Evolutionary conservation across 2,329 filamentous ascomycete species (phyloP).

Genomic region (Colletotrichum costaricense): DNA sequence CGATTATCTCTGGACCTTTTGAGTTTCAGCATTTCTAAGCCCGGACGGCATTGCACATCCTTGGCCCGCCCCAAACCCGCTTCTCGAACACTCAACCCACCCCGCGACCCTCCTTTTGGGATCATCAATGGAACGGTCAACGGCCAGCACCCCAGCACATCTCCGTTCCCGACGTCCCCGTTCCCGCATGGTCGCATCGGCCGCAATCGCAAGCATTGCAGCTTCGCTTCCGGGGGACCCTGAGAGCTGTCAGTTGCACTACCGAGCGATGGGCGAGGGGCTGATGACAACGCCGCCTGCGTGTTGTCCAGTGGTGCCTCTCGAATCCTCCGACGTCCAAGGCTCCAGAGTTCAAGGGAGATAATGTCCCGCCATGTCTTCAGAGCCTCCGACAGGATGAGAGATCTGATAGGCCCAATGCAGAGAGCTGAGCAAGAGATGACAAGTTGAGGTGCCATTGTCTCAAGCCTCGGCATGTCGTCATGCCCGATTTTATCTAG

Average conservation of each 20-base stretch:
- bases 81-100: not conserved
- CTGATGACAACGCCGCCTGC: not conserved
- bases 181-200: conserved; percentile 5
- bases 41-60: conserved; percentile 4
- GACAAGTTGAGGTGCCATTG: not conserved
- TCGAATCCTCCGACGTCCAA: no score
- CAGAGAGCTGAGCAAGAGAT: not conserved
- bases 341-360: not conserved
- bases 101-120: not conserved
- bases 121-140: conserved; percentile 2
- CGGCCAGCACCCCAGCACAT: not conserved
- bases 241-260: not conserved
- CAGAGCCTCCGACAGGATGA: not conserved
- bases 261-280: not conserved
- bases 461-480: conserved; percentile 33
- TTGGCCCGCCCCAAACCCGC: not conserved
- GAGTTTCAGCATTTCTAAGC: not conserved
- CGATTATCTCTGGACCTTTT: not conserved
- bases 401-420: not conserved
- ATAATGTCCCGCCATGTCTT: not conserved
- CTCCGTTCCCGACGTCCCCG: not conserved
- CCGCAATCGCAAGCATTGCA: not conserved
- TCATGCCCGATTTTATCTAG: conserved; percentile 5
- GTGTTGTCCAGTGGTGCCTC: no score
- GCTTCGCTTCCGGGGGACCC: conserved; percentile 3